Percentiles rank a stretch among this genome's conserved stretches.
These are phyloP conservation scores for Neofusicoccum umdonicola DNA, from an alignment of 2,329 filamentous ascomycete species.

Conservation along the genomic window DNA sequence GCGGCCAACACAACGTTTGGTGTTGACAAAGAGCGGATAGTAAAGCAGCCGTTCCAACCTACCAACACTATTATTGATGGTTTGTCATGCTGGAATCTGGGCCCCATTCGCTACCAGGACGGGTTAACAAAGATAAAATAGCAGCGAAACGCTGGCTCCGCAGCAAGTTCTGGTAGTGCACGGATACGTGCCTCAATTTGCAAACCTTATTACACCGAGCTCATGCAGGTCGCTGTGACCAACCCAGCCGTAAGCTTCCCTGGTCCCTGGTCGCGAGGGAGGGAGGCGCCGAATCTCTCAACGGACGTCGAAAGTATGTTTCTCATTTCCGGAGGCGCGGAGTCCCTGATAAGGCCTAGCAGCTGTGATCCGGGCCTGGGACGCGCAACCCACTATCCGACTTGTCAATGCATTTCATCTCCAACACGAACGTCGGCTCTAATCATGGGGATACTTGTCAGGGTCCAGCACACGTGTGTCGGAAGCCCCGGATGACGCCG, in stretches of 20 bases:
- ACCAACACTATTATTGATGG: background rate
- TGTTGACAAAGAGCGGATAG: background rate
- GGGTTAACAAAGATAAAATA: background rate
- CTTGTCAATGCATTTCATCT: background rate
- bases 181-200: background rate
- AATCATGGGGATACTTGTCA: background rate
- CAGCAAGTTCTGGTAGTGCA: background rate
- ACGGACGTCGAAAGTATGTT: background rate
- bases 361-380: background rate
- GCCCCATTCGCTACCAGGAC: background rate
- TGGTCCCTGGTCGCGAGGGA: background rate
- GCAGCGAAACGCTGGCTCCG: background rate
- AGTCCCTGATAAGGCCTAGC: background rate
- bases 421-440: background rate
- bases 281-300: background rate
- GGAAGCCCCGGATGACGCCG: background rate
- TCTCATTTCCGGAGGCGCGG: background rate
- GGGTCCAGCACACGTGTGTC: background rate
- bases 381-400: no score
- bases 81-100: background rate
- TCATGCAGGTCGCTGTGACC: background rate
- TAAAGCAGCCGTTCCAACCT: background rate
- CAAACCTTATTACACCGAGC: background rate
- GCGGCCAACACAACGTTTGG: background rate
- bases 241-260: background rate